phyloP scores from a whole-genome alignment of 1,284 basidiomycete species.

The Xerocomus minutiporus region DNA sequence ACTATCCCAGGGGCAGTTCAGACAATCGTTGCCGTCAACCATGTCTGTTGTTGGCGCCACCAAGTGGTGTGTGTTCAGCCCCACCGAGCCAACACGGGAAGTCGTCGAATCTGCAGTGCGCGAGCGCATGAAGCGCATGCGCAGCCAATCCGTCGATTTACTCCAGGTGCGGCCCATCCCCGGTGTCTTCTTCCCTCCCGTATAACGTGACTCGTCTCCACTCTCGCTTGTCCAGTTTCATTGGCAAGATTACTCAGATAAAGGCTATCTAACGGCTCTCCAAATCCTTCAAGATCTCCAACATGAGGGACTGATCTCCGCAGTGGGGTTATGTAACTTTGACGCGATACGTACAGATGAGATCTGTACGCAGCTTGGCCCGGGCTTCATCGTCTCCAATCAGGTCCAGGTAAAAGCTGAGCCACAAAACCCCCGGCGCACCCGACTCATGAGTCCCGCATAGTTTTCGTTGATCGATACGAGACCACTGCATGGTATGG shows the following conservation, averaged over 20 bases:
- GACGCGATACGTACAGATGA: slow-evolving; percentile 70
- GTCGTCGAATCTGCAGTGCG: slow-evolving; percentile 61
- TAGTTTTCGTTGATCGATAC: slow-evolving; percentile 80
- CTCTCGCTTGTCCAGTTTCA: slow-evolving; percentile 51
- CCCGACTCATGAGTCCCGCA: slow-evolving; percentile 11
- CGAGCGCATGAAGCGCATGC: slow-evolving; percentile 60
- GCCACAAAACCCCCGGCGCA: not conserved
- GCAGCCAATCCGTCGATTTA: slow-evolving; percentile 54
- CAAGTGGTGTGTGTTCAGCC: slow-evolving; percentile 77
- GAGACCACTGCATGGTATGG: slow-evolving; percentile 71
- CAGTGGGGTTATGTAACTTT: slow-evolving; percentile 77
- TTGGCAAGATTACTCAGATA: slow-evolving; percentile 75
- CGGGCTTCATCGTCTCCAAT: slow-evolving; percentile 70
- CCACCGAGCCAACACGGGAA: slow-evolving; percentile 46
- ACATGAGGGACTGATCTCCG: slow-evolving; percentile 55
- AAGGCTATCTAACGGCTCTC: slow-evolving; percentile 61
- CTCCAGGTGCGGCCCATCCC: slow-evolving; percentile 49
- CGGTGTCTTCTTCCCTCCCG: not conserved
- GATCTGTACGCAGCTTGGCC: slow-evolving; percentile 67
- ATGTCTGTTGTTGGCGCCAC: slow-evolving; percentile 63
- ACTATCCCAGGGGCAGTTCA: slow-evolving; percentile 60
- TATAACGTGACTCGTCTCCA: not conserved
- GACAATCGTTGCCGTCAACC: slow-evolving; percentile 40
- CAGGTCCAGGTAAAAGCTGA: slow-evolving; percentile 63
- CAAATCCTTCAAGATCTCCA: slow-evolving; percentile 58